Base-by-base conservation (phyloP, 306 rosid species). In the Quercus rubra region DNA sequence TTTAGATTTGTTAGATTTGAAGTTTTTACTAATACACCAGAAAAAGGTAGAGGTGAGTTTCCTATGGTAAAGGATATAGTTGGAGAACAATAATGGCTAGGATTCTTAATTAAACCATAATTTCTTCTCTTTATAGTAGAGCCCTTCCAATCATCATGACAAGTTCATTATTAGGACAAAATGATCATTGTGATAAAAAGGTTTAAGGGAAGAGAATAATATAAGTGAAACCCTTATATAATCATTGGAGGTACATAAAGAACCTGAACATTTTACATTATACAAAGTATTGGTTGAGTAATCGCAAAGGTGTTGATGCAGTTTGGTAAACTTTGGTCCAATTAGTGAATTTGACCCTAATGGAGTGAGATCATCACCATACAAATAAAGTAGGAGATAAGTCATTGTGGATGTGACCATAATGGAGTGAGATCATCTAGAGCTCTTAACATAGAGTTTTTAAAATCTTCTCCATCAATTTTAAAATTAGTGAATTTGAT, bases 41-140 rank as follows among this genome's bases (percentile, higher is more conserved):
- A 63, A 63, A 63, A 63, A 63, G 3, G 70, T 14, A 25, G 70
- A 14, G 15, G 38, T 8, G n/a, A 28, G 66, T 3, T 30, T 67
- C 52, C 52, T 67, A 33, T 31, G 25, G 12, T 3, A 4, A 33
- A 67, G 35, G 49, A 67, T 33, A 35, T 46, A 31, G 51, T 67
- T 67, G 72, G 23, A 31, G 23, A 19, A 35, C 12, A 64, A 64
- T 28, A 64, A 14, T 28, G 70, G 46, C 13, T 64, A 23, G 72
- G 72, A 67, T 67, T 67, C 27, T 67, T 67, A 67, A 67, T 67
- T 67, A 67, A 67, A 21, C 52, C 49, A 67, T 67, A 46, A 67
- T 67, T 67, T 67, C 51, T 33, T 2, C 46, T 19, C 51, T 67
- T 67, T 67, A 67, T 18, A 19, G 17, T 67, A 35, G 21, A 67